Percentiles rank a stretch among this genome's conserved stretches.
phyloP scores from a whole-genome alignment of 306 rosid genomes.

The Cucurbita ficifolia region DNA sequence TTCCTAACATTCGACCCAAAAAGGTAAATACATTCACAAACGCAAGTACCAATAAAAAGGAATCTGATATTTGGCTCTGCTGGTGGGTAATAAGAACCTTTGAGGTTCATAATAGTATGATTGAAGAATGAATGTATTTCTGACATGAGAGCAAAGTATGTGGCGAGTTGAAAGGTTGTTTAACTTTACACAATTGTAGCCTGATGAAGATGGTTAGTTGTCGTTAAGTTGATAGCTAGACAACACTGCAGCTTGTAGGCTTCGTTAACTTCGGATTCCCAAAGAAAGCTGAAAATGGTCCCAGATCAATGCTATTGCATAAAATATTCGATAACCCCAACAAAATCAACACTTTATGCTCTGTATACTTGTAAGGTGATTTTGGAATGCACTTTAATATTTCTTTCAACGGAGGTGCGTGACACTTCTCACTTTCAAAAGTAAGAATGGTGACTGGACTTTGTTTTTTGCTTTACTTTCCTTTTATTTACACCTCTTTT shows the following conservation, averaged over 20 bases:
- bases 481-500: neutral
- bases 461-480: neutral
- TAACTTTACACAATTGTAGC: neutral
- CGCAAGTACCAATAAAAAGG: neutral
- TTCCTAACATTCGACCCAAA: neutral
- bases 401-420: conserved; percentile 1
- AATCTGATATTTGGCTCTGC: neutral
- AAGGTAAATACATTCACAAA: neutral
- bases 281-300: neutral
- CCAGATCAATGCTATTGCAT: neutral
- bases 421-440: conserved; percentile 1
- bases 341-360: neutral
- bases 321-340: neutral
- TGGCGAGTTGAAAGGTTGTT: neutral
- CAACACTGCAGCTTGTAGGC: neutral
- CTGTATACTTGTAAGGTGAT: neutral
- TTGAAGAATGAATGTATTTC: neutral
- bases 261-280: neutral
- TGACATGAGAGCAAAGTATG: neutral
- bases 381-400: conserved; percentile 1
- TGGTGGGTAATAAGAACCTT: neutral
- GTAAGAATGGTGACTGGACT: neutral
- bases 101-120: neutral
- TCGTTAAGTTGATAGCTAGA: neutral
- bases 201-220: neutral